Conservation (phyloP, 2,329 filamentous ascomycete species). For the Didymella lethalis region DNA sequence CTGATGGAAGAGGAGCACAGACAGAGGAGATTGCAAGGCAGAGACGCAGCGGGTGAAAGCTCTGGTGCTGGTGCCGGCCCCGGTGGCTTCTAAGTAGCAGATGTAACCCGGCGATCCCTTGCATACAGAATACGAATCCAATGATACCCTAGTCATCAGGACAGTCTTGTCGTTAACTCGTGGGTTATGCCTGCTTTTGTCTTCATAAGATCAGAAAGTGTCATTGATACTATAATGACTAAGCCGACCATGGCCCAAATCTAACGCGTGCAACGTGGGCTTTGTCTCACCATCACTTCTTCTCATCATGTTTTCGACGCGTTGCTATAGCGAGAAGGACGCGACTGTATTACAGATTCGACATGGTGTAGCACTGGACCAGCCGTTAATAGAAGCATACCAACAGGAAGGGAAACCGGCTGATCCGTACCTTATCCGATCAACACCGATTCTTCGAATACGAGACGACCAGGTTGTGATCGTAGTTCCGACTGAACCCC, state of each 20-base stretch:
- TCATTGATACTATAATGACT: not conserved
- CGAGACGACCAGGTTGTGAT: not conserved
- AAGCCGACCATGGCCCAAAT: not conserved
- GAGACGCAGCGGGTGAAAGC: constrained; percentile 14
- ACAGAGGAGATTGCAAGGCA: constrained; percentile 18
- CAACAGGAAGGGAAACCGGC: not conserved
- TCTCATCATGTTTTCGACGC: not conserved
- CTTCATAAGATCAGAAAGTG: too few species aligned
- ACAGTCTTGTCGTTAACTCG: too few species aligned
- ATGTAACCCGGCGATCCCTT: not conserved
- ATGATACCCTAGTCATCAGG: not conserved
- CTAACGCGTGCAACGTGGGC: not conserved
- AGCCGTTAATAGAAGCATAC: not conserved
- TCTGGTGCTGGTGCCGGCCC: constrained; percentile 7
- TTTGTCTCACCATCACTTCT: not conserved
- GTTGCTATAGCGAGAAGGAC: not conserved
- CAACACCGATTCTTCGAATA: not conserved
- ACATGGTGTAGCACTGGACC: not conserved
- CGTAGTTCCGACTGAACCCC: not conserved
- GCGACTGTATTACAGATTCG: not conserved
- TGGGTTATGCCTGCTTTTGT: not conserved
- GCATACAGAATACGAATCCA: not conserved
- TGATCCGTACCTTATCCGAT: not conserved
- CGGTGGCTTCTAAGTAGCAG: not conserved
- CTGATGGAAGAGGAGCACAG: constrained; percentile 63